Percentiles rank a stretch among this genome's conserved stretches.
Evolutionary conservation across 768 basidiomycete species (phyloP).

Genomic region (Boletus eberwhitei): DNA sequence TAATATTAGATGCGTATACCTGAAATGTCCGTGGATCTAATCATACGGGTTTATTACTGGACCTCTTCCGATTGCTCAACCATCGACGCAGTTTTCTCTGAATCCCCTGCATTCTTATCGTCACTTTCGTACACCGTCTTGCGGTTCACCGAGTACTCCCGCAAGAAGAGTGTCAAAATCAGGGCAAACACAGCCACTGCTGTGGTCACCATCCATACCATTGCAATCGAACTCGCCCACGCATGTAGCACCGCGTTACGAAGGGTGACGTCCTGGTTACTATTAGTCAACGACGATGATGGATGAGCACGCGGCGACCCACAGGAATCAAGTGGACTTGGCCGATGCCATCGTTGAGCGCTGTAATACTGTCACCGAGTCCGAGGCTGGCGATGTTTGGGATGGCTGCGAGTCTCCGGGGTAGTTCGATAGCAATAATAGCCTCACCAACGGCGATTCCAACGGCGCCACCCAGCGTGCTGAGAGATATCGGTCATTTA

Average conservation of each 20-base stretch:
- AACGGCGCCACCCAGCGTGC: constrained; percentile 61
- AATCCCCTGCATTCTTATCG: constrained; percentile 21
- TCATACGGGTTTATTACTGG: not conserved
- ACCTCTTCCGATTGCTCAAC: not conserved
- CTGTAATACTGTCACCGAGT: constrained; percentile 36
- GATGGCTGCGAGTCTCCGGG: constrained; percentile 34
- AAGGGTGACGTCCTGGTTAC: constrained; percentile 43
- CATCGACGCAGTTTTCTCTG: not conserved
- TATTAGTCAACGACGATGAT: not conserved
- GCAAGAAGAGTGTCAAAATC: constrained; percentile 49
- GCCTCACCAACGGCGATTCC: constrained; percentile 72
- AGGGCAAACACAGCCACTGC: constrained; percentile 55
- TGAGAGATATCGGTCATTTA: not conserved
- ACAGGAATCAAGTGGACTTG: constrained; percentile 32
- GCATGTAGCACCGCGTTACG: constrained; percentile 55
- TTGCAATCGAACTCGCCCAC: constrained; percentile 59
- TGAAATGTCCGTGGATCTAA: not conserved
- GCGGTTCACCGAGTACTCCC: constrained; percentile 58
- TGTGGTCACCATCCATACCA: constrained; percentile 64
- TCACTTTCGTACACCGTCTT: constrained; percentile 40
- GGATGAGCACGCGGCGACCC: not conserved
- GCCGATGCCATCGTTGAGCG: constrained; percentile 44
- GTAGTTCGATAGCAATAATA: constrained; percentile 56
- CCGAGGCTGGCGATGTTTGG: constrained; percentile 26
- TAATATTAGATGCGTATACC: no score